Percentiles rank a stretch among this genome's conserved stretches.
These are phyloP conservation scores for Oryza rufipogon DNA, from an alignment of 176 grass and related monocot genomes.

Conservation along the genomic window DNA sequence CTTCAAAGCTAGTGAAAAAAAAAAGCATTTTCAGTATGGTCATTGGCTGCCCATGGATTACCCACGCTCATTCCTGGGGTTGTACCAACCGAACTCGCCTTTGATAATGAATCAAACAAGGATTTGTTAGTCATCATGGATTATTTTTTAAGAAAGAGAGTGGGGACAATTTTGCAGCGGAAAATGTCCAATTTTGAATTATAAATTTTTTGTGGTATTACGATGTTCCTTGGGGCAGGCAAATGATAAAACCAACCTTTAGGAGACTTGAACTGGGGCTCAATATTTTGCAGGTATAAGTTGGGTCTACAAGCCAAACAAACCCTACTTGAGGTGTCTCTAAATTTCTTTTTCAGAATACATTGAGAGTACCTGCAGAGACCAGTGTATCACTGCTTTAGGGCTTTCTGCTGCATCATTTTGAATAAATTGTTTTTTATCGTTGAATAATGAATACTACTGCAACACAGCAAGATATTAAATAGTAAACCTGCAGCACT, in stretches of 20 bases:
- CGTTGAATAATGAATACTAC: background rate
- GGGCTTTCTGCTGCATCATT: background rate
- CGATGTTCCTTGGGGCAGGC: background rate
- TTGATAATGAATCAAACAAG: background rate
- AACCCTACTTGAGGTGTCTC: background rate
- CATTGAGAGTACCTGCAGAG: too few relatives aligned
- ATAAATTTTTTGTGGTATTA: conserved; percentile 3
- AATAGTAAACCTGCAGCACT: too few relatives aligned
- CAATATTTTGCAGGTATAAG: background rate
- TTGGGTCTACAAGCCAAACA: background rate
- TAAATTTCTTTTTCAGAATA: background rate
- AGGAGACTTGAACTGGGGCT: background rate
- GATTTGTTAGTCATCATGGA: background rate
- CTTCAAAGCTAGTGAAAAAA: background rate
- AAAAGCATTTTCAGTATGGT: too few relatives aligned
- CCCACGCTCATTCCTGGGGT: background rate
- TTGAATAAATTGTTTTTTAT: background rate
- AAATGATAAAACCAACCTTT: background rate
- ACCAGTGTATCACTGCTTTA: background rate
- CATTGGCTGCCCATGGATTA: background rate
- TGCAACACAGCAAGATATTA: too few relatives aligned
- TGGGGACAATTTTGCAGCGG: background rate
- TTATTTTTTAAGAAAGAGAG: background rate
- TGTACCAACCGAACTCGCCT: background rate
- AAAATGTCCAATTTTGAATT: background rate